These are phyloP conservation scores for Penicillium paneum DNA, from an alignment of 2,329 filamentous ascomycete genomes.

Conservation along the genomic window DNA sequence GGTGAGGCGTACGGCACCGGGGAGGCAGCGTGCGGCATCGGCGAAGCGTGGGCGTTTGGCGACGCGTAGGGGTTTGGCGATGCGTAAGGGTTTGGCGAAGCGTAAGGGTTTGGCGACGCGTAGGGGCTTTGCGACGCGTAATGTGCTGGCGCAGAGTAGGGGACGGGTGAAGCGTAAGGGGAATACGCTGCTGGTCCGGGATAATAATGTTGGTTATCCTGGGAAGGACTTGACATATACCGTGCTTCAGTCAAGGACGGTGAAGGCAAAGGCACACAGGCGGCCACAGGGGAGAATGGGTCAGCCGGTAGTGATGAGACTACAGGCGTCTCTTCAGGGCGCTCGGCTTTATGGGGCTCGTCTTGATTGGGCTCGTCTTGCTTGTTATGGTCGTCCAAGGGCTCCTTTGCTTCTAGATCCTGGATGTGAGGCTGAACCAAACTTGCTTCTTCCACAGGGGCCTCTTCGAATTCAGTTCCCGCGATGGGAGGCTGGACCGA, in stretches of 20 bases:
- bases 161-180: slow-evolving; percentile 16
- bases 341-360: slow-evolving; percentile 4
- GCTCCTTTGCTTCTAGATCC: neutral
- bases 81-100: slow-evolving; percentile 18
- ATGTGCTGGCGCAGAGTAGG: slow-evolving; percentile 7
- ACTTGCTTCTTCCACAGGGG: neutral
- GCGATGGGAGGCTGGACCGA: neutral
- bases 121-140: slow-evolving; percentile 12
- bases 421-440: neutral
- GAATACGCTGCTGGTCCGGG: slow-evolving; percentile 24
- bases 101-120: slow-evolving; percentile 11
- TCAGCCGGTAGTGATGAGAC: slow-evolving; percentile 25
- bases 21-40: neutral
- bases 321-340: slow-evolving; percentile 15
- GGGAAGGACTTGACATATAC: slow-evolving; percentile 27
- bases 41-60: too few species aligned
- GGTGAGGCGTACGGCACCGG: neutral
- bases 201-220: slow-evolving; percentile 24
- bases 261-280: slow-evolving; percentile 29
- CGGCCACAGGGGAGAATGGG: slow-evolving; percentile 23
- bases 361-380: neutral
- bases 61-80: neutral
- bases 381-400: neutral
- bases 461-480: neutral
- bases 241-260: slow-evolving; percentile 32